phyloP scores from a whole-genome alignment of 345 rosid species.

The Rhodomyrtus tomentosa region DNA sequence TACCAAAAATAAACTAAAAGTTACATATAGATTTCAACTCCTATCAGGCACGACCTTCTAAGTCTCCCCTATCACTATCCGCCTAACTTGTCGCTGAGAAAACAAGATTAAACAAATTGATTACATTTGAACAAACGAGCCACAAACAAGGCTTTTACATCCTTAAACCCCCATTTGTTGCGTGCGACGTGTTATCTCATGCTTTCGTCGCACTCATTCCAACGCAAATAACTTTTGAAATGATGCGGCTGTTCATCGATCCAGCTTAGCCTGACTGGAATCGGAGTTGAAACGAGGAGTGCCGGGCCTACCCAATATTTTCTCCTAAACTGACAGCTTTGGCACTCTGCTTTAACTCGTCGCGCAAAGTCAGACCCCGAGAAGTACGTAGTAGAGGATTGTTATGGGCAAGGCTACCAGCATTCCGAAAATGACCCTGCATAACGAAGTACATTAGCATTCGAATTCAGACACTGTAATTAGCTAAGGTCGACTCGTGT shows the following conservation, averaged over 20 bases:
- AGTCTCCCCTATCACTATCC: not conserved
- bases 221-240: not conserved
- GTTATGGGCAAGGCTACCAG: constrained; percentile 38
- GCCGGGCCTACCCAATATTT: too few species aligned
- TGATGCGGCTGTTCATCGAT: not conserved
- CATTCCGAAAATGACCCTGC: constrained; percentile 43
- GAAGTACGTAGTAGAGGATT: constrained; percentile 24
- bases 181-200: not conserved
- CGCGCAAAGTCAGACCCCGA: constrained; percentile 14
- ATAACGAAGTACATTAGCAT: not conserved
- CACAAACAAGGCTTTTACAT: not conserved
- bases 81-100: not conserved
- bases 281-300: not conserved
- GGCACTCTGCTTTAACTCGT: not conserved
- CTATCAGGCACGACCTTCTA: not conserved
- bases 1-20: not conserved
- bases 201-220: not conserved
- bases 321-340: not conserved
- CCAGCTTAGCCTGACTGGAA: not conserved
- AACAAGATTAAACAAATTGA: not conserved
- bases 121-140: not conserved
- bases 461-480: not conserved
- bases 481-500: not conserved
- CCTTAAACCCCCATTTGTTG: not conserved
- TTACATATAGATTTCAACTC: not conserved